phyloP scores from a whole-genome alignment of 768 basidiomycete species.

The Leucocoprinus birnbaumii region DNA sequence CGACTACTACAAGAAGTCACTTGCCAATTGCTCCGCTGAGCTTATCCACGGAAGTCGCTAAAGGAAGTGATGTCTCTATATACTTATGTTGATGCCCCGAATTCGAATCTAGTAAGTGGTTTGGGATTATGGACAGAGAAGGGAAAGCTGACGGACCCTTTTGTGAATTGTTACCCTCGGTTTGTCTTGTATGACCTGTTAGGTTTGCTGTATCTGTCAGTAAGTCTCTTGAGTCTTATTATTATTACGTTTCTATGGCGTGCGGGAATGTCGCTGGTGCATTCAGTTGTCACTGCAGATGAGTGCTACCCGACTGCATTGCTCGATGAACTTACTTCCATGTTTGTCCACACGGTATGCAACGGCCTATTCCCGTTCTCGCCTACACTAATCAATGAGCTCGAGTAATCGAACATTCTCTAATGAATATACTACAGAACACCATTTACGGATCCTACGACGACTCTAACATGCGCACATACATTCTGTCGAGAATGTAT shows the following conservation, averaged over 20 bases:
- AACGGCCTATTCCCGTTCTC: too few species aligned
- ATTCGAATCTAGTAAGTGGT: slow-evolving; percentile 61
- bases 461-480: slow-evolving; percentile 73
- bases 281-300: too few species aligned
- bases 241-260: too few species aligned
- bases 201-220: slow-evolving; percentile 83
- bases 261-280: too few species aligned
- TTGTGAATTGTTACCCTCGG: too few species aligned
- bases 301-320: too few species aligned
- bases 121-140: background rate
- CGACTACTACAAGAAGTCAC: too few species aligned
- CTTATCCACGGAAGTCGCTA: too few species aligned
- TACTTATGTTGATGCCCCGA: slow-evolving; percentile 61
- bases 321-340: too few species aligned
- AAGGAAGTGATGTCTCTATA: slow-evolving; percentile 46
- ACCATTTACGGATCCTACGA: slow-evolving; percentile 76
- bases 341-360: too few species aligned
- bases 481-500: slow-evolving; percentile 90
- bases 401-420: background rate
- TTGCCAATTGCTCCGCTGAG: too few species aligned
- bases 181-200: background rate
- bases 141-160: background rate
- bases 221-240: slow-evolving; percentile 18
- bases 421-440: slow-evolving; percentile 30
- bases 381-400: too few species aligned